These are phyloP conservation scores for Ophiobolus disseminans DNA, from an alignment of 2,329 filamentous ascomycete species.

Conservation along the genomic window DNA sequence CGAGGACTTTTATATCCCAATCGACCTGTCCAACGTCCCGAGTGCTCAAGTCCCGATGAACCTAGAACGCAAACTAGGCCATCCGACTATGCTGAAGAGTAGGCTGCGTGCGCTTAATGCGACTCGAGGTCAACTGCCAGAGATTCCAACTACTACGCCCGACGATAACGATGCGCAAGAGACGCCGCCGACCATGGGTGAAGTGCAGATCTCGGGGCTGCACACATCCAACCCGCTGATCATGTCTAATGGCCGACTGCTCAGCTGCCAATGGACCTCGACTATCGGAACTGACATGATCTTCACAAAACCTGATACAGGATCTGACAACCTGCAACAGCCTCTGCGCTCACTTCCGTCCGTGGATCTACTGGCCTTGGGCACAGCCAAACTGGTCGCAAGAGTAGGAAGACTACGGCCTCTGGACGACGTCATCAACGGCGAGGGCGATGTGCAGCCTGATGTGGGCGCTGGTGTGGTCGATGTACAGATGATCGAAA, in stretches of 20 bases:
- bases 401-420: constrained; percentile 65
- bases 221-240: constrained; percentile 79
- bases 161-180: constrained; percentile 18
- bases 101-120: constrained; percentile 38
- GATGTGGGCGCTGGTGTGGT: too few species aligned
- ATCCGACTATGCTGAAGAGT: constrained; percentile 37
- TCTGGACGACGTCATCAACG: constrained; percentile 34
- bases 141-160: constrained; percentile 1
- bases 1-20: constrained; percentile 66
- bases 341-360: constrained; percentile 62
- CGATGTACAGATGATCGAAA: too few species aligned
- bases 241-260: constrained; percentile 78
- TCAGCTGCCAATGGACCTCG: constrained; percentile 80
- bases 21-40: constrained; percentile 61
- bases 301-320: constrained; percentile 56
- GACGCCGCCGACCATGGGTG: constrained; percentile 34
- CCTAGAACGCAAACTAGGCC: constrained; percentile 24
- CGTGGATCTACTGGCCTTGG: constrained; percentile 76
- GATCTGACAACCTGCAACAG: constrained; percentile 29
- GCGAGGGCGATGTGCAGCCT: constrained; percentile 6
- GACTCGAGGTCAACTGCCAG: constrained; percentile 23
- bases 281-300: constrained; percentile 86
- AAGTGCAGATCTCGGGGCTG: constrained; percentile 82
- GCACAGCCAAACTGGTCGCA: constrained; percentile 73
- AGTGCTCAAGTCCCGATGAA: constrained; percentile 24